Evolutionary conservation across 2,329 filamentous ascomycete species (phyloP).

Genomic region (Fusarium siculi): DNA sequence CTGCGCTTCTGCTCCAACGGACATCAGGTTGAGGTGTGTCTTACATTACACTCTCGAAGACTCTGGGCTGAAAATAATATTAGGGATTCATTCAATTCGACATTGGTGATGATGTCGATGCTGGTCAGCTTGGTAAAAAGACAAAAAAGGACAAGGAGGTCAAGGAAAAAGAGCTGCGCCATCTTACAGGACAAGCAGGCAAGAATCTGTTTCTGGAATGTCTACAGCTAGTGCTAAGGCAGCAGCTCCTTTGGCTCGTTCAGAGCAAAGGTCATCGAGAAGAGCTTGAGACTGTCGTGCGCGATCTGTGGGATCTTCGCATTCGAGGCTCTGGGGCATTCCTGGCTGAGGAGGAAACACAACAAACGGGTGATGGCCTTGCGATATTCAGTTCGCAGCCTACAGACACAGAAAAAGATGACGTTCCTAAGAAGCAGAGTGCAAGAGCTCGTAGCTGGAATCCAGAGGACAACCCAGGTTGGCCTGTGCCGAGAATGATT

Average conservation of each 20-base stretch:
- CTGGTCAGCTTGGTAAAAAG: conserved; percentile 67
- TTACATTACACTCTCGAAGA: background rate
- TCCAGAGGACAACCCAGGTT: conserved; percentile 56
- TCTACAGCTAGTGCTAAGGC: conserved; percentile 85
- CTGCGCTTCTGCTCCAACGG: conserved; percentile 83
- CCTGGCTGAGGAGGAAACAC: conserved; percentile 41
- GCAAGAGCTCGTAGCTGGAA: conserved; percentile 57
- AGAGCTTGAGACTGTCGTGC: conserved; percentile 81
- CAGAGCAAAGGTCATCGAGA: conserved; percentile 71
- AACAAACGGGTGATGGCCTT: conserved; percentile 42
- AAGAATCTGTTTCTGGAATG: conserved; percentile 84
- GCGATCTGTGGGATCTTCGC: conserved; percentile 86
- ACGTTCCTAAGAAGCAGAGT: conserved; percentile 31
- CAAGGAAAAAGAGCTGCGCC: conserved; percentile 62
- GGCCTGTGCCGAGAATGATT: conserved; percentile 72
- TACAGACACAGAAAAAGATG: conserved; percentile 30
- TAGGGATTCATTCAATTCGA: conserved; percentile 67
- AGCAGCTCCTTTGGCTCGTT: conserved; percentile 81
- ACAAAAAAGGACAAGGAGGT: conserved; percentile 67
- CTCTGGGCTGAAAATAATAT: background rate
- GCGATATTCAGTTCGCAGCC: conserved; percentile 56
- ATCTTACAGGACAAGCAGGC: conserved; percentile 74
- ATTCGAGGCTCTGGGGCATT: conserved; percentile 57
- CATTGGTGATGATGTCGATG: conserved; percentile 76
- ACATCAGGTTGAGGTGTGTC: conserved; percentile 76